phyloP scores from a whole-genome alignment of 441 rosid species.

The Dalechampia spathulata region DNA sequence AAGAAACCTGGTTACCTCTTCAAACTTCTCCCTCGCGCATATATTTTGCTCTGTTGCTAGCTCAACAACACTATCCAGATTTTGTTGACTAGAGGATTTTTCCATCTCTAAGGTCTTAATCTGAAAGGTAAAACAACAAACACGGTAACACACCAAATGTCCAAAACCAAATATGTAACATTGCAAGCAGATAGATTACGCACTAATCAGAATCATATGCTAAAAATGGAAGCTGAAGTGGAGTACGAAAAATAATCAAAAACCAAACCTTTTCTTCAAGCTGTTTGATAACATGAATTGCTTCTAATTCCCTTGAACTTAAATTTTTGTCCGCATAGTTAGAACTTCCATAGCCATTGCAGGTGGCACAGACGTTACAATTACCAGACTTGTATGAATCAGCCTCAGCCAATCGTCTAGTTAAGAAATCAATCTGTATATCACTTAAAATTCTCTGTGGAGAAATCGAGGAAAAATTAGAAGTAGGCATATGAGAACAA shows the following conservation, averaged over 20 bases:
- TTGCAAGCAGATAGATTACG: no score
- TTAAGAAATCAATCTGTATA: conserved; percentile 61
- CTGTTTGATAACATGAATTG: conserved; percentile 66
- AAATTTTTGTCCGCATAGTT: conserved; percentile 29
- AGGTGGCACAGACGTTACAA: conserved; percentile 18
- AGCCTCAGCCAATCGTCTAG: conserved; percentile 43
- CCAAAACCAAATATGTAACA: background rate
- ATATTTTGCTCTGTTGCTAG: conserved; percentile 52
- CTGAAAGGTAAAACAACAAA: conserved; percentile 27
- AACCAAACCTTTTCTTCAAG: conserved; percentile 98
- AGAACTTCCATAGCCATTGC: conserved; percentile 17
- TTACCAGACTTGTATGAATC: conserved; percentile 21
- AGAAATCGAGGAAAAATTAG: conserved; percentile 5
- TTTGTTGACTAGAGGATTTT: conserved; percentile 60
- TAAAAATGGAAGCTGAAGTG: background rate
- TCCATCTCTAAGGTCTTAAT: conserved; percentile 63
- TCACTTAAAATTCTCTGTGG: conserved; percentile 53
- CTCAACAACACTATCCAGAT: conserved; percentile 48
- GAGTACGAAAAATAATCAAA: conserved; percentile 11
- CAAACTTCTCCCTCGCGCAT: conserved; percentile 52
- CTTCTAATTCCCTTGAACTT: conserved; percentile 51
- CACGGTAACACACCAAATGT: background rate
- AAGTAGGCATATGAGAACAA: background rate
- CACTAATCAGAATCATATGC: background rate
- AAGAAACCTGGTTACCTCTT: conserved; percentile 46